These are phyloP conservation scores for Hymenoscyphus infarciens DNA, from an alignment of 2,329 filamentous ascomycete species.

Conservation along the genomic window DNA sequence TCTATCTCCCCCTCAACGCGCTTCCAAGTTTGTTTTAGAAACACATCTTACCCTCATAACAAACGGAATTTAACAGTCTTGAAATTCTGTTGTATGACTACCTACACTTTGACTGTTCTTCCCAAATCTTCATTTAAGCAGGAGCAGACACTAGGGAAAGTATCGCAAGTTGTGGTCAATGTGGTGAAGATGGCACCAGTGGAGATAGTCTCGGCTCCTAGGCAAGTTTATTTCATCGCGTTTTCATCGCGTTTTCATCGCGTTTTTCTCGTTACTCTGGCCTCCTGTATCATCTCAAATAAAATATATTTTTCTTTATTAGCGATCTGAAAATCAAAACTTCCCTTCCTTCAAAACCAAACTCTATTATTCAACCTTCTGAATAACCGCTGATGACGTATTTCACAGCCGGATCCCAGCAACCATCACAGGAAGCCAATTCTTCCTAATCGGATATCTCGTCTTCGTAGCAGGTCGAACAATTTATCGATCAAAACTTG, in stretches of 20 bases:
- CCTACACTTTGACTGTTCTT: constrained; percentile 13
- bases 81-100: constrained; percentile 12
- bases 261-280: too few relatives aligned
- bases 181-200: constrained; percentile 19
- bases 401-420: constrained; percentile 21
- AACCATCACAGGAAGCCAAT: constrained; percentile 19
- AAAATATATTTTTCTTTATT: too few relatives aligned
- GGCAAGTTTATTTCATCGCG: constrained; percentile 6
- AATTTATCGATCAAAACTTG: constrained; percentile 31
- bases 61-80: not conserved
- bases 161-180: not conserved
- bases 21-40: not conserved
- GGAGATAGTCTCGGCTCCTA: constrained; percentile 10
- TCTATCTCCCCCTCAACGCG: not conserved
- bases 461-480: constrained; percentile 24
- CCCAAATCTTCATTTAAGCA: constrained; percentile 9
- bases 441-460: constrained; percentile 22
- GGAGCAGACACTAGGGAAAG: not conserved
- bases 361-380: not conserved
- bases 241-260: not conserved
- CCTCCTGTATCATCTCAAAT: too few relatives aligned
- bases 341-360: too few relatives aligned
- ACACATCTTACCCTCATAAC: not conserved
- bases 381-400: constrained; percentile 6
- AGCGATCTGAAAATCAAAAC: too few relatives aligned